Conservation (phyloP, 805 yeast species). For the Saccharomycopsis sp. region DNA sequence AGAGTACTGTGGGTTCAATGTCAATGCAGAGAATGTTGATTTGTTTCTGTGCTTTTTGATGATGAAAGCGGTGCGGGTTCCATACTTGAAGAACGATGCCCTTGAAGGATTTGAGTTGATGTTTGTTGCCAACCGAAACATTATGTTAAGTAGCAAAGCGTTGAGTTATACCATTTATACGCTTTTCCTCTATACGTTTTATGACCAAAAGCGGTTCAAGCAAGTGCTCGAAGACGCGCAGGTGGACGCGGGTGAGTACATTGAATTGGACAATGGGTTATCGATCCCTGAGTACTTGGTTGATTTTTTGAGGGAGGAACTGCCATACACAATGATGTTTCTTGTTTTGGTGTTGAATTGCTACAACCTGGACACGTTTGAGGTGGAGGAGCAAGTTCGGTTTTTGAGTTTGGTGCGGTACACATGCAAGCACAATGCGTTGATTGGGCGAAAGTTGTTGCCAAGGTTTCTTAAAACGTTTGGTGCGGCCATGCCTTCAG, state of each 20-base stretch:
- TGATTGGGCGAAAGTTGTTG: too few relatives aligned
- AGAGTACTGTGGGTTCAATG: neutral
- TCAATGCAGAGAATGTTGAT: neutral
- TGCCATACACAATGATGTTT: too few relatives aligned
- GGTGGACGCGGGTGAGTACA: neutral
- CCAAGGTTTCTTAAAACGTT: too few relatives aligned
- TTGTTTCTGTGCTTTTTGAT: conserved; percentile 4
- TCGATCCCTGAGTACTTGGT: conserved; percentile 4
- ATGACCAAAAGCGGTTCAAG: conserved; percentile 6
- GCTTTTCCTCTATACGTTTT: neutral
- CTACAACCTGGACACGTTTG: neutral
- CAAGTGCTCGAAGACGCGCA: neutral
- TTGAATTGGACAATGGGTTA: conserved; percentile 4
- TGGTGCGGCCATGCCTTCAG: too few relatives aligned
- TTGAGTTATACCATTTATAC: neutral
- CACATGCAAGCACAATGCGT: too few relatives aligned
- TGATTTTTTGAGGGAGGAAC: conserved; percentile 6
- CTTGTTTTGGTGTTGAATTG: too few relatives aligned
- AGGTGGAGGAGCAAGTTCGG: too few relatives aligned
- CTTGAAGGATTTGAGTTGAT: neutral
- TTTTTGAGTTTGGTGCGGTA: too few relatives aligned
- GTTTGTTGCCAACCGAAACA: neutral
- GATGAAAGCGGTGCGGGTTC: neutral
- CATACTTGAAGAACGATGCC: conserved; percentile 2
- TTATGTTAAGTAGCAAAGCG: neutral